phyloP scores from a whole-genome alignment of 2,329 filamentous ascomycete genomes.

The Ophiocordyceps camponoti-leonardi region DNA sequence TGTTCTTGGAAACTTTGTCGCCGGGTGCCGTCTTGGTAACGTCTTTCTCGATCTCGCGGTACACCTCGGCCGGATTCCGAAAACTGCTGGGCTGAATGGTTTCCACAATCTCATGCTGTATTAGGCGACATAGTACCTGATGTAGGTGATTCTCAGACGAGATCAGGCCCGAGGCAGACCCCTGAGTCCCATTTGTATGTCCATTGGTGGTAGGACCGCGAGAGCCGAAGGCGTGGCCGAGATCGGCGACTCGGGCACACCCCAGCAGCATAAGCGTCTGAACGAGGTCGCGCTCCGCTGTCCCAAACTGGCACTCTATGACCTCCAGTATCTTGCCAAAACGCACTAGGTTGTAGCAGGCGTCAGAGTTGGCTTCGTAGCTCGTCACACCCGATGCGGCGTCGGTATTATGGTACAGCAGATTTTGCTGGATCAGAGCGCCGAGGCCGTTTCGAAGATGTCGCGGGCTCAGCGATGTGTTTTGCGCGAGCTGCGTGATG shows the following conservation, averaged over 20 bases:
- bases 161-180: slow-evolving; percentile 17
- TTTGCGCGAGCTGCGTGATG: slow-evolving; percentile 48
- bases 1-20: slow-evolving; percentile 39
- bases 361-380: slow-evolving; percentile 70
- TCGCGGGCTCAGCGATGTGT: slow-evolving; percentile 55
- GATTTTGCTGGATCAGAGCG: slow-evolving; percentile 75
- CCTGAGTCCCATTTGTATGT: slow-evolving; percentile 16
- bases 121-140: slow-evolving; percentile 31
- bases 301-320: slow-evolving; percentile 56
- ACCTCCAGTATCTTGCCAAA: slow-evolving; percentile 66
- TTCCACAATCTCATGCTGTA: slow-evolving; percentile 51
- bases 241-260: slow-evolving; percentile 54
- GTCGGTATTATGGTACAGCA: slow-evolving; percentile 58
- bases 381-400: slow-evolving; percentile 44
- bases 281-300: slow-evolving; percentile 56
- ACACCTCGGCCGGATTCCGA: slow-evolving; percentile 42
- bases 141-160: slow-evolving; percentile 31
- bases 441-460: slow-evolving; percentile 69
- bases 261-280: slow-evolving; percentile 62
- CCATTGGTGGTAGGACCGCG: slow-evolving; percentile 18
- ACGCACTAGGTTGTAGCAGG: slow-evolving; percentile 69
- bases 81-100: slow-evolving; percentile 41
- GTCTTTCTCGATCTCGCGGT: slow-evolving; percentile 44
- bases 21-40: slow-evolving; percentile 31
- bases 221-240: slow-evolving; percentile 43